Evolutionary conservation across 164 flowering plant genomes (phyloP), one percentile per base, ranked within the genome.

Genomic region (Cinnamomum micranthum): DNA sequence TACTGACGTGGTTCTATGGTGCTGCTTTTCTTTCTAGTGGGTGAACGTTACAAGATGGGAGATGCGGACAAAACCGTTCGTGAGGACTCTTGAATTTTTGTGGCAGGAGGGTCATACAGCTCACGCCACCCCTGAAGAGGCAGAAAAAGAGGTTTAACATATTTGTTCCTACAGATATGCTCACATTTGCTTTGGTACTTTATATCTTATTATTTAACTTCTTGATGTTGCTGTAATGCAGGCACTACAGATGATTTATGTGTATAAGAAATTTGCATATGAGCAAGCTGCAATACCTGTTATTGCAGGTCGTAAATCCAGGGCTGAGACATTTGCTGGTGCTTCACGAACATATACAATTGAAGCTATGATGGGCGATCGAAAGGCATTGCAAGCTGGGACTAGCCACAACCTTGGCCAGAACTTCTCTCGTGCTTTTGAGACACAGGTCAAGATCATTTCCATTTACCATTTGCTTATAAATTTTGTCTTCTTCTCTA

Each of bases 71-170:
- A 95, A 93, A 80, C 99, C 99, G 64, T 95, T 95, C 83, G 81
- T 95, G 64, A 89, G 99, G 82, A 95, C 97, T 71, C 97, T 93
- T 67, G 99, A 95, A 71, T 95, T 95, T 86, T 89, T 93, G 14
- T 95, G 99, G 99, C 99, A 95, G 78, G 99, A 95, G 83, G 99
- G 99, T 19, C 99, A 95, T 72, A 92, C 98, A 70, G 98, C 99
- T 76, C 98, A 93, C 88, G 92, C 98, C 71, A 88, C 90, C 55
- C 83, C 87, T 41, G 96, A 88, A 79, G 99, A 96, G 85, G 99
- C 99, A 71, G 99, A 96, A 79, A 85, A 87, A 70, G 99, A 94
- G 98, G 99, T 95, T 67, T 68, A 41, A 41, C 10, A 71, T 41
- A 23, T 73, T 50, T 72, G 20, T 70, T 31, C 60, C 23, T 68